A percentile compares a stretch with the other conserved stretches of the same genome.
These are phyloP conservation scores for Pontederia paniculata DNA, from an alignment of 176 grass and related monocot species.

Conservation along the genomic window DNA sequence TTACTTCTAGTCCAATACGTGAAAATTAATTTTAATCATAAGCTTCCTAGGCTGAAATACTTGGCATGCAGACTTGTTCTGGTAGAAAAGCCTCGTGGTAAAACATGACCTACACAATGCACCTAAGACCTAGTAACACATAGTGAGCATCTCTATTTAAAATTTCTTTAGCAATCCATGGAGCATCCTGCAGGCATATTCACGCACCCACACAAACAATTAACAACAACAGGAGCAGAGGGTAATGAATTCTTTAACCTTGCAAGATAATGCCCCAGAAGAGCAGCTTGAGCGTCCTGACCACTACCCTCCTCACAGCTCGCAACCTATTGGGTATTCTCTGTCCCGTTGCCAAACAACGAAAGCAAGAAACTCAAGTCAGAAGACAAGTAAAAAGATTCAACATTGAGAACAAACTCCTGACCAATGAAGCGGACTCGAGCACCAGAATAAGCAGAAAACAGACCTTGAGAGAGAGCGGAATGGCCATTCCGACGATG, in stretches of 20 bases:
- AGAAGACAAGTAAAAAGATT: neutral
- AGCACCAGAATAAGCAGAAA: neutral
- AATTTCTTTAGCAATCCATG: too few relatives aligned
- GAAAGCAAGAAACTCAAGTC: neutral
- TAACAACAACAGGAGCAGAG: neutral
- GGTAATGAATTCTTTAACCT: constrained; percentile 28
- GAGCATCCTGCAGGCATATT: too few relatives aligned
- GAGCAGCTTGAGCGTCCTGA: constrained; percentile 69
- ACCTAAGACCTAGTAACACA: neutral
- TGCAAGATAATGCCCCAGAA: constrained; percentile 90
- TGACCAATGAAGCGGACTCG: neutral
- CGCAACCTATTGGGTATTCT: constrained; percentile 50
- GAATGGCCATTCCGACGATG: constrained; percentile 90
- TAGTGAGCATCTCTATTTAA: neutral
- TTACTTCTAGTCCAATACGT: too few relatives aligned
- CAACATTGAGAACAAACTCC: neutral
- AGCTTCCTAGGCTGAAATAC: too few relatives aligned
- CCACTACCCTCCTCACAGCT: constrained; percentile 49
- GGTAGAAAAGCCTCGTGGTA: too few relatives aligned
- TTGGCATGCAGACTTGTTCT: too few relatives aligned
- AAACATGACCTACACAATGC: too few relatives aligned
- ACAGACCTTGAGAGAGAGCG: constrained; percentile 85
- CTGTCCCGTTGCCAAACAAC: constrained; percentile 28
- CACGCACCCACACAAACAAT: too few relatives aligned
- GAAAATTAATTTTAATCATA: too few relatives aligned